These are phyloP conservation scores for Claviceps quebecensis DNA, from an alignment of 2,329 filamentous ascomycete species.

Conservation along the genomic window DNA sequence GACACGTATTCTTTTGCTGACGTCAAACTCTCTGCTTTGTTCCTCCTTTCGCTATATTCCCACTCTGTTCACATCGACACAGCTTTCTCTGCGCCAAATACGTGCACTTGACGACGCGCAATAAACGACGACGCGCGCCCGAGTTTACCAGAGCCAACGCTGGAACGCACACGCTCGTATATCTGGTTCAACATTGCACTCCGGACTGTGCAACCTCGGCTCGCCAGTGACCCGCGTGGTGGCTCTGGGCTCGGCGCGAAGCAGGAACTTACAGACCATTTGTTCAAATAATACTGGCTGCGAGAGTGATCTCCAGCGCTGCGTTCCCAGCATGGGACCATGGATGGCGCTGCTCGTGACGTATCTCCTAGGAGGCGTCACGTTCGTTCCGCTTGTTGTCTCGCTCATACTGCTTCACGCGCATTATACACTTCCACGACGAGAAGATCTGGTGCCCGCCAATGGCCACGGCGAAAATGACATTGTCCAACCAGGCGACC, in stretches of 20 bases:
- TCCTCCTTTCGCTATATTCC: neutral
- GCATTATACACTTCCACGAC: constrained; percentile 51
- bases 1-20: neutral
- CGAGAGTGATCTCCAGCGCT: neutral
- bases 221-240: neutral
- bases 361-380: constrained; percentile 78
- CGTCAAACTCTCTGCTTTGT: neutral
- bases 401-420: constrained; percentile 47
- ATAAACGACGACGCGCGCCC: neutral
- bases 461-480: constrained; percentile 19
- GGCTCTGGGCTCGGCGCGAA: neutral
- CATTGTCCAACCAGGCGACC: constrained; percentile 47
- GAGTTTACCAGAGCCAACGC: neutral
- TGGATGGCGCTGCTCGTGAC: constrained; percentile 51
- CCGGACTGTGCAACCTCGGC: constrained; percentile 1
- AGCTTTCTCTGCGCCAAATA: neutral
- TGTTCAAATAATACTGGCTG: neutral
- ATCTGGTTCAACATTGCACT: neutral
- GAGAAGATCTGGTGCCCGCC: constrained; percentile 23
- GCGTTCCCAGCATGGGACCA: constrained; percentile 27
- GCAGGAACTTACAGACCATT: neutral
- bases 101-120: neutral
- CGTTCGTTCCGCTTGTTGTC: constrained; percentile 66
- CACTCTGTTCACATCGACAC: neutral
- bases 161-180: neutral